Percentiles rank a stretch among this genome's conserved stretches.
phyloP scores from a whole-genome alignment of 2,329 filamentous ascomycete genomes.

The Orbilia blumenaviensis region DNA sequence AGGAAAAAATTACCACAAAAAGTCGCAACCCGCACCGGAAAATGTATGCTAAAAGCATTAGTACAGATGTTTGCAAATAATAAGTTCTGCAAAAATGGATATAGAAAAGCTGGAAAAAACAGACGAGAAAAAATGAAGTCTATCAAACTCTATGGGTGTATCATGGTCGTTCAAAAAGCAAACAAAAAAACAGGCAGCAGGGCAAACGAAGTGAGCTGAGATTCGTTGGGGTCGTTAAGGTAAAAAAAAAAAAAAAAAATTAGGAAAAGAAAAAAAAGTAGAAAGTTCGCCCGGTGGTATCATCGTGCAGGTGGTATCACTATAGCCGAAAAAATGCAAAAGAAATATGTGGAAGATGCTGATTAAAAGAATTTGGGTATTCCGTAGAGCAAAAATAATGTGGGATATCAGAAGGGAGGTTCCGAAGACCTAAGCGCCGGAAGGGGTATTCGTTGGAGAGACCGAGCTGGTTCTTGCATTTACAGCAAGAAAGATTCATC shows the following conservation, averaged over 20 bases:
- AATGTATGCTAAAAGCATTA: conserved; percentile 40
- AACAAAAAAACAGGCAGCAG: conserved; percentile 23
- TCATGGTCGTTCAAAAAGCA: conserved; percentile 50
- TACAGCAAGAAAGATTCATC: conserved; percentile 51
- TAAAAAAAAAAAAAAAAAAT: conserved; percentile 28
- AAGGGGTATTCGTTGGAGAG: conserved; percentile 41
- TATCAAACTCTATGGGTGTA: conserved; percentile 49
- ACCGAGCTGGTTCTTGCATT: conserved; percentile 13
- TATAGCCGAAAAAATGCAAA: conserved; percentile 51
- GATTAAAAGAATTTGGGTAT: conserved; percentile 40
- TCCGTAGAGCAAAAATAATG: conserved; percentile 38
- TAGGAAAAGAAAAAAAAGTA: conserved; percentile 37
- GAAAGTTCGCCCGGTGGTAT: conserved; percentile 49
- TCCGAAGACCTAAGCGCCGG: conserved; percentile 52
- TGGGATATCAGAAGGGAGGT: conserved; percentile 28
- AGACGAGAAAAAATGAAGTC: conserved; percentile 22
- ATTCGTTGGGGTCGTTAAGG: conserved; percentile 48
- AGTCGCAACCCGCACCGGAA: conserved; percentile 51
- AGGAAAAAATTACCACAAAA: conserved; percentile 37
- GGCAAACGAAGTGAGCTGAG: conserved; percentile 45
- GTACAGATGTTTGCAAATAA: conserved; percentile 20
- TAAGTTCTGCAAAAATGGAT: conserved; percentile 16
- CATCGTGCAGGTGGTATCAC: conserved; percentile 54
- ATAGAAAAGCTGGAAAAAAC: conserved; percentile 1
- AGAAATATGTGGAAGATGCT: conserved; percentile 20